Evolutionary conservation across 228 moss, liverwort and hornwort genomes (phyloP), one percentile per base, ranked within the genome.

Genomic region (Sphagnum magellanicum): DNA sequence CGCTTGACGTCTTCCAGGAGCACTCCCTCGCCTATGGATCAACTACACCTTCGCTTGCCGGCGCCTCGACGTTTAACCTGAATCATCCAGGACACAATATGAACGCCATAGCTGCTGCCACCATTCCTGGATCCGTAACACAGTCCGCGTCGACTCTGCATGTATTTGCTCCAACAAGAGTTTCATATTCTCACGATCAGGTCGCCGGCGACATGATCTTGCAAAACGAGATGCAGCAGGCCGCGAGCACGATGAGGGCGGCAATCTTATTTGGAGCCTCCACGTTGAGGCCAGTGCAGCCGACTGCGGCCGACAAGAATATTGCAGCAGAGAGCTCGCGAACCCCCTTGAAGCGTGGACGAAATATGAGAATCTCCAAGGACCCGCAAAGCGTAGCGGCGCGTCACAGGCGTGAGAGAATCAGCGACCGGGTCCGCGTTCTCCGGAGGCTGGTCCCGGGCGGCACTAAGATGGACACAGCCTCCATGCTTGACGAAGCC

Each of bases 341-440:
- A 68, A 75, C 86, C 55, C 75, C 82, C 16, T 82, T 82, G 5
- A 86, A 86, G 65, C 66, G 86, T 13, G 32, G 32, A 32, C 79
- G 86, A 48, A 86, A 86, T 73, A 82, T 86, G 58, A 71, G 80
- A 70, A 88, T 84, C 51, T 98, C 97, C 9, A 89, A 93, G 63
- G 97, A 93, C 78, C 97, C 97, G 7, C 97, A 98, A 70, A 98
- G 97, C 72, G 90, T 98, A 46, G 97, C 97, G 61, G 97, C 97
- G 55, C 84, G 97, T 48, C 78, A 93, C 61, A 82, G 97, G 63
- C 81, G 97, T 52, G 93, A 93, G 73, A 93, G 91, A 73, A 98
- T 98, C 74, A 93, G 87, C 50, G 97, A 98, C 69, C 90, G 97
- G 48, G 87, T 98, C 73, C 85, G 90, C 71, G 83, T 93, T 49